Conservation (phyloP, 75 land plant genomes). For the Azolla pinnata region DNA sequence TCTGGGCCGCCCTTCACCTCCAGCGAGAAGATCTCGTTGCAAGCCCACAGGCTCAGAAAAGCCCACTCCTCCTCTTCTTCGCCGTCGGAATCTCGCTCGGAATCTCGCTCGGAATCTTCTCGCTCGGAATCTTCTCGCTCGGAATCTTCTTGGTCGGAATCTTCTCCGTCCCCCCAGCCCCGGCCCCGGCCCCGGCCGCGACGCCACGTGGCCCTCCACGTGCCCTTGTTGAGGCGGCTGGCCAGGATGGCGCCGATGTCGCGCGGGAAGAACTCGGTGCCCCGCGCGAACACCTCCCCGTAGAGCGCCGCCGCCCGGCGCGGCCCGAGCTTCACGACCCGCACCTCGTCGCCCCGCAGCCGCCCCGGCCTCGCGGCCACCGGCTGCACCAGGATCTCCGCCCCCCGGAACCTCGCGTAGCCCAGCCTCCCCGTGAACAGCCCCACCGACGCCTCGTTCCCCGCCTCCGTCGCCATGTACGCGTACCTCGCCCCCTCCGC, state of each 20-base stretch:
- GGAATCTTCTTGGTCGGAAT: conserved; percentile 1
- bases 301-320: conserved; percentile 36
- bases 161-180: conserved; percentile 9
- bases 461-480: conserved; percentile 61
- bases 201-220: conserved; percentile 50
- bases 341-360: not conserved
- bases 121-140: not conserved
- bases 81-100: too few relatives aligned
- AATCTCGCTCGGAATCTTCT: too few relatives aligned
- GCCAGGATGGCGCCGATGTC: conserved; percentile 34
- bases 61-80: conserved; percentile 31
- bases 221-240: conserved; percentile 39
- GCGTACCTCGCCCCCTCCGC: conserved; percentile 29
- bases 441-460: conserved; percentile 36
- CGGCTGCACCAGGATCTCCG: conserved; percentile 46
- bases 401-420: conserved; percentile 35
- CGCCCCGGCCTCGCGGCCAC: conserved; percentile 17
- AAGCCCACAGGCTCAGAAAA: conserved; percentile 53
- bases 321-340: not conserved
- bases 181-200: too few relatives aligned
- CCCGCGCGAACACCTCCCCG: conserved; percentile 22
- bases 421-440: conserved; percentile 38
- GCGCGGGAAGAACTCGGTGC: conserved; percentile 41
- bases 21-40: conserved; percentile 40
- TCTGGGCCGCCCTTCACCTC: conserved; percentile 42